Conservation (phyloP, 495 filamentous ascomycete species). For the Cudoniella acicularis region DNA sequence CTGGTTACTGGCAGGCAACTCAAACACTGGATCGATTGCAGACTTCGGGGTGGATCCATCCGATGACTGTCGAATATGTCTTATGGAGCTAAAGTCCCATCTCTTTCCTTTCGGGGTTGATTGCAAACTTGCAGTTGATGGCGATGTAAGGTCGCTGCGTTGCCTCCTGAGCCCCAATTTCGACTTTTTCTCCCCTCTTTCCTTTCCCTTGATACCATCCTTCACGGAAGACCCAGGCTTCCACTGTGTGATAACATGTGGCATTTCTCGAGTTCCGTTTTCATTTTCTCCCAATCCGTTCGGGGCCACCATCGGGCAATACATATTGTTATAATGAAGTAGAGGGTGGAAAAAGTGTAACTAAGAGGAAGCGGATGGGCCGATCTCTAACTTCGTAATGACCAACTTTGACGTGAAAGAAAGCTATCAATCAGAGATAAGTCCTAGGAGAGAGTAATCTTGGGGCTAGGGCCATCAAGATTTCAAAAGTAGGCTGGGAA, state of each 20-base stretch:
- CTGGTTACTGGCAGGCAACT: slow-evolving; percentile 1
- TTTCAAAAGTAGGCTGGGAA: neutral
- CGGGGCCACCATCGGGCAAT: neutral
- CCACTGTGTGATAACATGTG: slow-evolving; percentile 21
- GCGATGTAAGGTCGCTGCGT: neutral
- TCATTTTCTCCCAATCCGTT: neutral
- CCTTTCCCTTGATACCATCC: neutral
- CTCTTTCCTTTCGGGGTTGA: slow-evolving; percentile 3
- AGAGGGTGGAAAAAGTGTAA: neutral
- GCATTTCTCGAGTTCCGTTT: neutral
- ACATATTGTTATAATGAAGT: neutral
- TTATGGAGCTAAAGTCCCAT: slow-evolving; percentile 15
- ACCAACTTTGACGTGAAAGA: neutral
- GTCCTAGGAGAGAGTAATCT: neutral
- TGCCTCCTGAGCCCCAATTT: neutral
- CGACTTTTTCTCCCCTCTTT: neutral
- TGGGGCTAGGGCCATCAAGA: neutral
- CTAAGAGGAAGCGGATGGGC: neutral
- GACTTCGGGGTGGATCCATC: slow-evolving; percentile 10
- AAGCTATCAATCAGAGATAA: neutral
- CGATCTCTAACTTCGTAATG: neutral
- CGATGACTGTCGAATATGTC: slow-evolving; percentile 11
- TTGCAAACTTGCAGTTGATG: slow-evolving; percentile 1
- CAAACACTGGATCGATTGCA: slow-evolving; percentile 20
- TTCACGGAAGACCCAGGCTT: neutral